phyloP scores from a whole-genome alignment of 2,329 filamentous ascomycete species.

The Sporothrix brunneoviolacea region DNA sequence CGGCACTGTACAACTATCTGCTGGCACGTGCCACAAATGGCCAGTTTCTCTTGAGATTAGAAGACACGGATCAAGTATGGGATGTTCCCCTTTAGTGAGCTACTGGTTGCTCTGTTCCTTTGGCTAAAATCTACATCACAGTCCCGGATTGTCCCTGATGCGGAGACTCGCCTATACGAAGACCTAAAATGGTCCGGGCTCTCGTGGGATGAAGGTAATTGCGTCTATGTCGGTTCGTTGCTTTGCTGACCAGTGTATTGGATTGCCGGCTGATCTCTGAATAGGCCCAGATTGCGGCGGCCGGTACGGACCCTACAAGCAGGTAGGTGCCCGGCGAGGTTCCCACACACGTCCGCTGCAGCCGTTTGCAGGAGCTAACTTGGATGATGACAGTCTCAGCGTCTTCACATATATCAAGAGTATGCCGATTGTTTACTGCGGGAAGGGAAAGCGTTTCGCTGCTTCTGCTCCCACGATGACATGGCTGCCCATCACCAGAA shows the following conservation, averaged over 20 bases:
- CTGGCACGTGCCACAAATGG: slow-evolving; percentile 82
- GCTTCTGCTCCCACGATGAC: slow-evolving; percentile 75
- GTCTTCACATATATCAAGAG: slow-evolving; percentile 63
- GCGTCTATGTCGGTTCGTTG: not conserved
- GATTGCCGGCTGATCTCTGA: slow-evolving; percentile 17
- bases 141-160: slow-evolving; percentile 74
- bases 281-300: slow-evolving; percentile 74
- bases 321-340: slow-evolving; percentile 44
- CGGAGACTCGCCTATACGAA: slow-evolving; percentile 68
- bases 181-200: slow-evolving; percentile 87
- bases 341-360: not conserved
- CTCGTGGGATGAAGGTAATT: slow-evolving; percentile 79
- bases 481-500: slow-evolving; percentile 60
- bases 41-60: slow-evolving; percentile 83
- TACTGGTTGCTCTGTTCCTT: not conserved
- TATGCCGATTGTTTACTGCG: slow-evolving; percentile 65
- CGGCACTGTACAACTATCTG: slow-evolving; percentile 91
- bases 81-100: too few relatives aligned
- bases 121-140: slow-evolving; percentile 28
- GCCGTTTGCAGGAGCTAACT: not conserved
- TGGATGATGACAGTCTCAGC: slow-evolving; percentile 57
- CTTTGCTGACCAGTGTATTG: too few relatives aligned
- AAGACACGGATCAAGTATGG: slow-evolving; percentile 87
- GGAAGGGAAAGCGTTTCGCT: slow-evolving; percentile 75
- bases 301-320: slow-evolving; percentile 76